These are phyloP conservation scores for Marsdenia floribunda DNA, from an alignment of 257 asterid genomes.

Conservation along the genomic window DNA sequence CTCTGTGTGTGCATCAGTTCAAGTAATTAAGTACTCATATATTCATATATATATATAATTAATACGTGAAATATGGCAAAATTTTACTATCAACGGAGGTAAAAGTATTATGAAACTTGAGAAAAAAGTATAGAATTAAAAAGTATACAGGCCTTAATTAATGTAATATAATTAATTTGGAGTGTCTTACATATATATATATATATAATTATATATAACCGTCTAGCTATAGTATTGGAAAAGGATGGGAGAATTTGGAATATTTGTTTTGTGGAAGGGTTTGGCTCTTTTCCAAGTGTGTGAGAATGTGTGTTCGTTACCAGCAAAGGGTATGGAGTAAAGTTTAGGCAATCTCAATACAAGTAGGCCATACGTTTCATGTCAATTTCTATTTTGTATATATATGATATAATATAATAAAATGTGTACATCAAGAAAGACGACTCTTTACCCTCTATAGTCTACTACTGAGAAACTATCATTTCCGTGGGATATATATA, in stretches of 20 bases:
- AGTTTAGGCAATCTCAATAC: conserved; percentile 45
- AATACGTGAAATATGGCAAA: background rate
- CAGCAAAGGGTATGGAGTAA: conserved; percentile 38
- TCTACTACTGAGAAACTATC: background rate
- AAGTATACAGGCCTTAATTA: background rate
- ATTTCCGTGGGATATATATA: background rate
- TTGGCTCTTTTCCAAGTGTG: conserved; percentile 17
- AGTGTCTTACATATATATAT: background rate
- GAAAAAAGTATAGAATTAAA: background rate
- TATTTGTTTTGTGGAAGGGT: background rate
- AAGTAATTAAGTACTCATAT: too few relatives aligned
- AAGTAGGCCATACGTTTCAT: conserved; percentile 37
- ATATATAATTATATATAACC: too few relatives aligned
- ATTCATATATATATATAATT: too few relatives aligned
- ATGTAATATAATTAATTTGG: background rate
- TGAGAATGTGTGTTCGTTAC: conserved; percentile 22
- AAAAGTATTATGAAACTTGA: conserved; percentile 1
- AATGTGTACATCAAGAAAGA: conserved; percentile 24
- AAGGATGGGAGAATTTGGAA: background rate
- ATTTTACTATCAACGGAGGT: background rate
- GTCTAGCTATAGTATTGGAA: background rate
- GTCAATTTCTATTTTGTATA: conserved; percentile 5
- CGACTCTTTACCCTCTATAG: conserved; percentile 25
- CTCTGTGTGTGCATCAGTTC: too few relatives aligned
- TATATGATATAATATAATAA: background rate